Conservation (phyloP, 2,329 filamentous ascomycete genomes). For the Scedosporium aurantiacum region DNA sequence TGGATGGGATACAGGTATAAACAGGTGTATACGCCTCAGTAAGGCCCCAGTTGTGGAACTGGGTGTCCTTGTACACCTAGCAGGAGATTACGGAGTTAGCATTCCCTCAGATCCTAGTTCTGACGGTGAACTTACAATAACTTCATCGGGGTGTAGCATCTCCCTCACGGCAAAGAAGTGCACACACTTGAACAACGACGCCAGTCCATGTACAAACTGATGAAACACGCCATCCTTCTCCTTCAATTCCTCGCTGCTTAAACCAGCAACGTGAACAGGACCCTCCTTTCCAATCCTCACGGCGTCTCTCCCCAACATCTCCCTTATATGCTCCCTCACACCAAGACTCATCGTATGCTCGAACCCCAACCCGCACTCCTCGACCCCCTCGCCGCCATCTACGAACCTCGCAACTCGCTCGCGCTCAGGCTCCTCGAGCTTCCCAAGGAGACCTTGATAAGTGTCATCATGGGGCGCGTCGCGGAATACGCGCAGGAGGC, state of each 20-base stretch:
- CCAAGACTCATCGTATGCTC: constrained; percentile 8
- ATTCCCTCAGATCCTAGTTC: not conserved
- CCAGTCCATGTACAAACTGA: constrained; percentile 5
- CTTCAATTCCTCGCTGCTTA: not conserved
- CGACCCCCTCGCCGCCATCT: not conserved
- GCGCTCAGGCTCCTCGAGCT: constrained; percentile 8
- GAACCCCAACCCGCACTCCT: constrained; percentile 4
- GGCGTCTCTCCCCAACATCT: not conserved
- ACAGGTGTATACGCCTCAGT: constrained; percentile 26
- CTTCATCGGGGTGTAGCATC: not conserved
- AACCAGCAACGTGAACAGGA: not conserved
- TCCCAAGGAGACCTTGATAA: constrained; percentile 7
- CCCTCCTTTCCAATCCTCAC: not conserved
- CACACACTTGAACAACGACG: not conserved
- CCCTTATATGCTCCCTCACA: constrained; percentile 9
- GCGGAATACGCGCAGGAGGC: constrained; percentile 10
- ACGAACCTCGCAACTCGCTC: constrained; percentile 8
- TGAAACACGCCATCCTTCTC: not conserved
- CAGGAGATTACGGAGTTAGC: not conserved
- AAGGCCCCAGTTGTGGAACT: constrained; percentile 30
- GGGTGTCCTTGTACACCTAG: constrained; percentile 19
- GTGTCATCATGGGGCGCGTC: constrained; percentile 9
- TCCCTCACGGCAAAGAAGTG: not conserved
- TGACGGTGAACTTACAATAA: not conserved
- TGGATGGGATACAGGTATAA: constrained; percentile 29